Percentiles rank a stretch among this genome's conserved stretches.
Evolutionary conservation across 2,329 filamentous ascomycete genomes (phyloP).

Genomic region (Clonostachys chloroleuca): DNA sequence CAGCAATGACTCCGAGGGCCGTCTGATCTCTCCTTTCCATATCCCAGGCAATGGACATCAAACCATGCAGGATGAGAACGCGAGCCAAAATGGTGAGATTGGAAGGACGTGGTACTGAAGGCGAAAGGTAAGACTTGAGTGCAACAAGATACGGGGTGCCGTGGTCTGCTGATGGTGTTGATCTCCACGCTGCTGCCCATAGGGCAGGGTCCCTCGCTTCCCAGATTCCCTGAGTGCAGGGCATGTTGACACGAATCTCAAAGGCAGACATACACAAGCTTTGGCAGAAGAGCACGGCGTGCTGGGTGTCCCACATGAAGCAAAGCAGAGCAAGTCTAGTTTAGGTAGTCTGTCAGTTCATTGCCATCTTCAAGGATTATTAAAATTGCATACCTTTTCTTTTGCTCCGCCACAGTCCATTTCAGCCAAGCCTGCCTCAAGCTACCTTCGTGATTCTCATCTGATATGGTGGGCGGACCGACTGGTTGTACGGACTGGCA

Average conservation of each 20-base stretch:
- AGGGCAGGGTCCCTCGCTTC: constrained; percentile 48
- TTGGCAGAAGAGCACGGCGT: constrained; percentile 61
- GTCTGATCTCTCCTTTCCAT: constrained; percentile 59
- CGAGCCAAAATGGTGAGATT: constrained; percentile 46
- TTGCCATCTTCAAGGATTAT: neutral
- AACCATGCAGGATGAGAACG: constrained; percentile 50
- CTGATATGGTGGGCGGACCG: constrained; percentile 8
- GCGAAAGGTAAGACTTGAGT: constrained; percentile 51
- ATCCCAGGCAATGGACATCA: constrained; percentile 61
- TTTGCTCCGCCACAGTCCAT: constrained; percentile 53
- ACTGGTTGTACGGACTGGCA: constrained; percentile 22
- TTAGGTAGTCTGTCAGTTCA: neutral
- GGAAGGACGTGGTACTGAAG: constrained; percentile 26
- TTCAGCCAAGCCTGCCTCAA: constrained; percentile 42
- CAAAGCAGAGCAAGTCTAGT: constrained; percentile 49
- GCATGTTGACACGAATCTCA: constrained; percentile 51
- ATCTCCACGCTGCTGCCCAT: constrained; percentile 37
- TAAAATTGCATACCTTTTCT: constrained; percentile 38
- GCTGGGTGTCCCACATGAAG: constrained; percentile 64
- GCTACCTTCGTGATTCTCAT: constrained; percentile 24
- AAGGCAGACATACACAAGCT: constrained; percentile 64
- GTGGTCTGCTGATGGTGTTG: constrained; percentile 10
- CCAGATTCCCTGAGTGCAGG: constrained; percentile 51
- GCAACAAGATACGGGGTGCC: constrained; percentile 41
- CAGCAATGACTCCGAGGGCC: constrained; percentile 38